These are phyloP conservation scores for Rugonectria rugulosa DNA, from an alignment of 2,329 filamentous ascomycete genomes.

Conservation along the genomic window DNA sequence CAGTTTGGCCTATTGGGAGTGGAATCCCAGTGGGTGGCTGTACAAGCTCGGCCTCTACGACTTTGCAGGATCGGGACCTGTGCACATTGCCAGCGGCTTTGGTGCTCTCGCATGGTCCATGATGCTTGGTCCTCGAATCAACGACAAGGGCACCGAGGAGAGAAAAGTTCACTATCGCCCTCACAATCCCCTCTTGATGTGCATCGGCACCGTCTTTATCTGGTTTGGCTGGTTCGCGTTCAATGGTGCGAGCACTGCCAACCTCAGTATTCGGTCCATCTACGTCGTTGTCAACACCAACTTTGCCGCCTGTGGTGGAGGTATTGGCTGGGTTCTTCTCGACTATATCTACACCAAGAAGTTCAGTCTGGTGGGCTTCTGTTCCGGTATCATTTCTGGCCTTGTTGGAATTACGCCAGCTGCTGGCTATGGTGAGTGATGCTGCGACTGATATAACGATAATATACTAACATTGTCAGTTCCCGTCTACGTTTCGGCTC, in stretches of 20 bases:
- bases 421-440: conserved; percentile 53
- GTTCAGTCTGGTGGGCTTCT: conserved; percentile 37
- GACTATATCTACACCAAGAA: conserved; percentile 56
- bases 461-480: conserved; percentile 36
- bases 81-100: conserved; percentile 70
- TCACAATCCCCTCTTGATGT: conserved; percentile 70
- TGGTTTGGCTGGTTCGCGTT: conserved; percentile 70
- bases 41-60: conserved; percentile 67
- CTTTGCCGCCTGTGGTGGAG: conserved; percentile 61
- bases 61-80: conserved; percentile 69
- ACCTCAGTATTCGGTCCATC: conserved; percentile 59
- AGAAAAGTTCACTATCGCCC: conserved; percentile 52
- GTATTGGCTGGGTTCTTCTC: conserved; percentile 60
- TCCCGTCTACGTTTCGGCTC: conserved; percentile 57
- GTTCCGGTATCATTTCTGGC: conserved; percentile 63
- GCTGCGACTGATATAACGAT: neutral
- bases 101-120: conserved; percentile 70
- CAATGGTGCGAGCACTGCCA: conserved; percentile 59
- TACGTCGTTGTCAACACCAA: conserved; percentile 67
- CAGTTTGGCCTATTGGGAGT: conserved; percentile 69
- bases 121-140: conserved; percentile 64
- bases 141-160: conserved; percentile 27
- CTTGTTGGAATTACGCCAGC: conserved; percentile 67
- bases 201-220: conserved; percentile 69
- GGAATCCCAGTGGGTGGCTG: conserved; percentile 72